phyloP scores from a whole-genome alignment of 176 grass and related monocot species.

The Pontederia paniculata region DNA sequence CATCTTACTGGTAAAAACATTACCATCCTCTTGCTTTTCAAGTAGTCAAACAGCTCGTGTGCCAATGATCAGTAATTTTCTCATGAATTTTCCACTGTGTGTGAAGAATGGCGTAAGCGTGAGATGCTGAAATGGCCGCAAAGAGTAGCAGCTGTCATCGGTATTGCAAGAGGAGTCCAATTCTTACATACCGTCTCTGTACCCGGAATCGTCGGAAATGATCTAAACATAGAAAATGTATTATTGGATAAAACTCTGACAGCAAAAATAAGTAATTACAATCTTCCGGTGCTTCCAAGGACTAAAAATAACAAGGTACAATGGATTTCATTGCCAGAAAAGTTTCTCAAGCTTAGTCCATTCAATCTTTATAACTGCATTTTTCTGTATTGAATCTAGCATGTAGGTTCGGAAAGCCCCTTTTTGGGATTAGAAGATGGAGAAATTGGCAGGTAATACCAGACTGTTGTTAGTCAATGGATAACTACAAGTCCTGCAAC shows the following conservation, averaged over 20 bases:
- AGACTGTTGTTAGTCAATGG: too few species aligned
- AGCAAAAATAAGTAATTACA: constrained; percentile 67
- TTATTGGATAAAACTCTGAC: constrained; percentile 86
- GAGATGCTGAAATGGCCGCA: constrained; percentile 93
- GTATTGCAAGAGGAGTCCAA: constrained; percentile 69
- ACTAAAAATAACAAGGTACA: constrained; percentile 72
- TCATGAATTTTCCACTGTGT: not conserved
- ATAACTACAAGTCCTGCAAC: too few species aligned
- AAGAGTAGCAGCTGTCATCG: constrained; percentile 56
- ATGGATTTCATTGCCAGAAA: not conserved
- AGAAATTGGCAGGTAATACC: constrained; percentile 43
- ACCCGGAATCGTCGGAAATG: constrained; percentile 51
- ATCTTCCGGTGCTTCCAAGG: constrained; percentile 46
- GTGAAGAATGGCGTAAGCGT: constrained; percentile 60
- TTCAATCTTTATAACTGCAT: not conserved
- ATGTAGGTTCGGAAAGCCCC: constrained; percentile 50
- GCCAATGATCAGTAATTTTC: not conserved
- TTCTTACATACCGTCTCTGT: constrained; percentile 68
- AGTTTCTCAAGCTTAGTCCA: not conserved
- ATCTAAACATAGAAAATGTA: constrained; percentile 57
- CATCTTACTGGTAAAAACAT: constrained; percentile 58
- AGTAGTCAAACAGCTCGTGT: not conserved
- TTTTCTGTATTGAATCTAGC: constrained; percentile 27
- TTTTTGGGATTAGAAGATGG: constrained; percentile 36
- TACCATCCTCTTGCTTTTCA: not conserved